These are phyloP conservation scores for Daldinia sp. DNA, from an alignment of 2,329 filamentous ascomycete species.

Conservation along the genomic window DNA sequence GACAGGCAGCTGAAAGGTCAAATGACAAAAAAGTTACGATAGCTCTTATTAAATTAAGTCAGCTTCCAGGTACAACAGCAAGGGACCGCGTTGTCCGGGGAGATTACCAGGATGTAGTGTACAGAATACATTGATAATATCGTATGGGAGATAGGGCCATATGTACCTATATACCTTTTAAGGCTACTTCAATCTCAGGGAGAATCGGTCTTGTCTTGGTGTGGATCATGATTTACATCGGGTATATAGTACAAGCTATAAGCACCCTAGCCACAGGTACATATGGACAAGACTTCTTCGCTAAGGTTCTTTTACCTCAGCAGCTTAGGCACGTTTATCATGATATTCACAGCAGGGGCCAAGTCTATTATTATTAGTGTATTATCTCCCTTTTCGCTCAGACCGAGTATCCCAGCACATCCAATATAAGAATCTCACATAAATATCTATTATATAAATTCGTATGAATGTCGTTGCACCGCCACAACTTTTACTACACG, in stretches of 20 bases:
- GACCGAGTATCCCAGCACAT: not conserved
- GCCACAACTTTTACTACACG: not conserved
- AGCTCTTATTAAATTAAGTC: conserved; percentile 33
- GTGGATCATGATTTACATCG: conserved; percentile 20
- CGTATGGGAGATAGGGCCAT: conserved; percentile 30
- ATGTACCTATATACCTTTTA: not conserved
- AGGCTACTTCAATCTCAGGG: conserved; percentile 4
- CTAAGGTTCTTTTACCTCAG: not conserved
- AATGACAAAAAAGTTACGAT: conserved; percentile 27
- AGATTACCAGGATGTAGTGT: conserved; percentile 26
- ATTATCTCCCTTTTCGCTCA: not conserved
- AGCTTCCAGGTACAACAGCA: conserved; percentile 14
- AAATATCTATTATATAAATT: not conserved
- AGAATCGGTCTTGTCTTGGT: conserved; percentile 15
- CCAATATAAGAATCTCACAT: not conserved
- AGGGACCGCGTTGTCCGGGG: conserved; percentile 34
- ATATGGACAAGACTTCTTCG: not conserved
- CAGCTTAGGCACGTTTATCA: not conserved
- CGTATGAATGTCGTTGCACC: not conserved
- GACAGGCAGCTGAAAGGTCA: conserved; percentile 20
- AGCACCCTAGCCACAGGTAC: conserved; percentile 16
- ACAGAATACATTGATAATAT: conserved; percentile 7
- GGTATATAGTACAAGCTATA: too few relatives aligned
- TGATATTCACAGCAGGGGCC: not conserved
- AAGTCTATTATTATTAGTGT: not conserved